A percentile compares a stretch with the other conserved stretches of the same genome.
Conservation (phyloP, 768 basidiomycete species). For the Lentinula edodes region DNA sequence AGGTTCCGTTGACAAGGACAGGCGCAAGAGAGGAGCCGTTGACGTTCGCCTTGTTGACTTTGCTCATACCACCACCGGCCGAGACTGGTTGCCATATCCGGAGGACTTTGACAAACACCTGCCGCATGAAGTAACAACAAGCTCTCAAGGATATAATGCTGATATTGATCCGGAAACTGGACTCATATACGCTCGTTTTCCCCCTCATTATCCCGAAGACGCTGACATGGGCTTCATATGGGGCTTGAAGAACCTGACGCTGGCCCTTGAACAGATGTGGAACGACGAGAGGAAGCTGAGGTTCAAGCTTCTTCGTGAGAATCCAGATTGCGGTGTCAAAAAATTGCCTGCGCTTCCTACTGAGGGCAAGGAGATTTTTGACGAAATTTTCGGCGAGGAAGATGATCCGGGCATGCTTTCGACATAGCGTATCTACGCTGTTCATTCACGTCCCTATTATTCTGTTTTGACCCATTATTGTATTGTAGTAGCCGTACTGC, state of each 20-base stretch:
- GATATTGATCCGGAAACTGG: constrained; percentile 81
- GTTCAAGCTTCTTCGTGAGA: constrained; percentile 58
- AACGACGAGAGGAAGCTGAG: constrained; percentile 73
- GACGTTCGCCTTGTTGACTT: constrained; percentile 98
- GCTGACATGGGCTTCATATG: constrained; percentile 94
- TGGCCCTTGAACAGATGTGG: constrained; percentile 80
- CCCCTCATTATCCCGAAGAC: constrained; percentile 27
- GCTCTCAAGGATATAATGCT: constrained; percentile 73
- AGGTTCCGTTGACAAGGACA: constrained; percentile 59
- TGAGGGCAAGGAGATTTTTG: constrained; percentile 77
- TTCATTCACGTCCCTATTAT: background rate
- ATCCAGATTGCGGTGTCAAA: constrained; percentile 35
- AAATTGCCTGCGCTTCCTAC: constrained; percentile 61
- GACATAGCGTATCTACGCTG: constrained; percentile 30
- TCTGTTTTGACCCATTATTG: background rate
- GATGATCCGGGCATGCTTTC: constrained; percentile 78
- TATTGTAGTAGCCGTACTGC: background rate
- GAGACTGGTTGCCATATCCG: constrained; percentile 76
- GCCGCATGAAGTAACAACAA: constrained; percentile 44
- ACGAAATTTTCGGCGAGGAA: constrained; percentile 59
- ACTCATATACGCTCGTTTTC: constrained; percentile 76
- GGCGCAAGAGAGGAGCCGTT: constrained; percentile 71
- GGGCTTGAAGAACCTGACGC: constrained; percentile 78
- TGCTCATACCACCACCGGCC: constrained; percentile 95
- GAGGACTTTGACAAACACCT: constrained; percentile 31